Conservation (phyloP, 441 rosid species). For the Populus trichocarpa region DNA sequence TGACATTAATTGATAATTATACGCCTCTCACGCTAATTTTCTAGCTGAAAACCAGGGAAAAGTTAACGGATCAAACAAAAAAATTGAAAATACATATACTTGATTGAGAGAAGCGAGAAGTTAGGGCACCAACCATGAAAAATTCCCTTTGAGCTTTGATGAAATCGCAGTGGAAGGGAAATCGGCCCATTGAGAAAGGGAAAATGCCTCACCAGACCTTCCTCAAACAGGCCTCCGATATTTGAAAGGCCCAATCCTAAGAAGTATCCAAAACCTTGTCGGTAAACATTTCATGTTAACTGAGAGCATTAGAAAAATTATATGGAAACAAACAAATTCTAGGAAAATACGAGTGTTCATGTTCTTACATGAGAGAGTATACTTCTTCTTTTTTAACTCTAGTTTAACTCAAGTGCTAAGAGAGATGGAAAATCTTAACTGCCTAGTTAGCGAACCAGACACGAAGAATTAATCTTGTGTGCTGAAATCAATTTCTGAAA, state of each 20-base stretch:
- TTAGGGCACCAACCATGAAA: too few relatives aligned
- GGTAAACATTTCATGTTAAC: not conserved
- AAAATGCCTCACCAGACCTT: not conserved
- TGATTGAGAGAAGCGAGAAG: too few relatives aligned
- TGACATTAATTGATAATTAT: not conserved
- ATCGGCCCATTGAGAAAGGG: not conserved
- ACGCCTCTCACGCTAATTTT: not conserved
- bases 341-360: not conserved
- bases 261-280: not conserved
- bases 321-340: not conserved
- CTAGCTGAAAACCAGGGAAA: not conserved
- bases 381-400: too few relatives aligned
- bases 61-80: not conserved
- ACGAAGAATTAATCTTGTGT: too few relatives aligned
- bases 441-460: too few relatives aligned
- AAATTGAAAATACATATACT: not conserved
- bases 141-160: not conserved
- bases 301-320: too few relatives aligned
- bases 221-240: not conserved
- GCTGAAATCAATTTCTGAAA: too few relatives aligned
- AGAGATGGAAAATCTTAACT: too few relatives aligned
- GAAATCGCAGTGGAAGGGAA: not conserved
- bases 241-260: not conserved
- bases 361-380: not conserved
- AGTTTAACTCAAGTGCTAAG: too few relatives aligned